Base-by-base conservation (phyloP, 1,139 yeast species). In the Ogataea hybrid region DNA sequence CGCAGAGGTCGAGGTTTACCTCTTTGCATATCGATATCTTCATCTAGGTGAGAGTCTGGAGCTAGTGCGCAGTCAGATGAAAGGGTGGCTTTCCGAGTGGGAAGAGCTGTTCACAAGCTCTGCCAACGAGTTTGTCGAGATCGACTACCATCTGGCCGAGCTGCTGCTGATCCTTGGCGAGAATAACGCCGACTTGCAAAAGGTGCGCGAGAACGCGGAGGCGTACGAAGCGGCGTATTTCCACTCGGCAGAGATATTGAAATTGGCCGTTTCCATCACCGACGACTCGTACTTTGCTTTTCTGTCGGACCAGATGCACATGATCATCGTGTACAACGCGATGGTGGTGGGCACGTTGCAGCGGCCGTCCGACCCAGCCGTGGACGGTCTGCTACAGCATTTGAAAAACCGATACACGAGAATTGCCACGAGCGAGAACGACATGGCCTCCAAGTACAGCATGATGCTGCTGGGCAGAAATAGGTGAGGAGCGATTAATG, bases 51-150 rank as follows among this genome's bases (percentile, higher is more conserved):
- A 44, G 23, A 34, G 36, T 11, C 30, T 47, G n/a, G 43, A 37
- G 2, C 12, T 45, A 31, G 39, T 50, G 22, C 18, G 43, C 20
- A 7, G 49, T 35, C 30, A 55, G 54, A 56, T 84, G n/a, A 63
- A 64, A 22, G 54, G 61, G 5, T 86, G 95, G 95, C 68, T 74
- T 46, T 77, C 74, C 3, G 84, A 79, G 56, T 86, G 95, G 94
- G 79, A 73, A 37, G 79, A 80, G 53, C 62, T 84, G 16, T 79
- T 84, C 57, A 75, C 75, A 40, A 92, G 84, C 58, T 87, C 92
- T 0, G 79, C 83, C 2, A 70, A 83, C 32, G 94, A 86, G 57
- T 84, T 85, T 63, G 84, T 84, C 7, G 92, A 84, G 54, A 75
- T 83, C 43, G 82, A 84, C 39, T 83, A 79, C 58, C 79, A 84